Conservation (phyloP, 2,329 filamentous ascomycete genomes). For the Aureobasidium lini region DNA sequence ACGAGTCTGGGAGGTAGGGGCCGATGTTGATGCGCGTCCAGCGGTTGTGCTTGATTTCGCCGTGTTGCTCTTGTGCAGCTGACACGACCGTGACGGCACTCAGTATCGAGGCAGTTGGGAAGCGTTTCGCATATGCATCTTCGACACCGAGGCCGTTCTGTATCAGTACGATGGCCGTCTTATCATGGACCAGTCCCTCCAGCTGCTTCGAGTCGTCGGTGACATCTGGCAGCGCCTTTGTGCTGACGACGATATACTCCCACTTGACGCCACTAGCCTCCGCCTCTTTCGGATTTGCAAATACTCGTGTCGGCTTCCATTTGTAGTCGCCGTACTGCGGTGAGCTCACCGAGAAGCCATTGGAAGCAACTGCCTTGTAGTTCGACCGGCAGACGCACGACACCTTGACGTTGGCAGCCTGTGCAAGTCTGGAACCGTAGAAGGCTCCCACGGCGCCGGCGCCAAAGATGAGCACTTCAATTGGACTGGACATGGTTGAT, state of each 20-base stretch:
- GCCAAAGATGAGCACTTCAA: too few relatives aligned
- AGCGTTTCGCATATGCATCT: constrained; percentile 55
- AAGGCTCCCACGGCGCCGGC: too few relatives aligned
- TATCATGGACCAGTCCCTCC: constrained; percentile 49
- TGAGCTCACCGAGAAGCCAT: constrained; percentile 43
- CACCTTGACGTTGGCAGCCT: too few relatives aligned
- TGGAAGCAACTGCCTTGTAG: too few relatives aligned
- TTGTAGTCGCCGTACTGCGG: constrained; percentile 60
- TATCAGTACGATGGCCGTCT: constrained; percentile 57
- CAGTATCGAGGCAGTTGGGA: constrained; percentile 53
- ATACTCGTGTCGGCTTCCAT: constrained; percentile 56
- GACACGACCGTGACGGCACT: constrained; percentile 64
- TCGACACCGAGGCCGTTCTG: constrained; percentile 68
- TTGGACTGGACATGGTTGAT: too few relatives aligned
- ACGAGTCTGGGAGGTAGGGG: constrained; percentile 49
- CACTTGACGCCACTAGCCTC: constrained; percentile 38
- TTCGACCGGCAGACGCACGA: too few relatives aligned
- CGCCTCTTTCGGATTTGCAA: constrained; percentile 53
- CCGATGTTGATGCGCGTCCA: constrained; percentile 68
- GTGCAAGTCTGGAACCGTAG: too few relatives aligned
- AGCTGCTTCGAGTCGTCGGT: constrained; percentile 56
- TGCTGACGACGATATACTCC: constrained; percentile 64
- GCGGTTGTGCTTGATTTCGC: constrained; percentile 60
- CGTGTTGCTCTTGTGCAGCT: constrained; percentile 57
- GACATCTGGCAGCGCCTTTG: constrained; percentile 61